Evolutionary conservation across 1,139 yeast species (phyloP), one percentile per base, ranked within the genome.

Genomic region (Sugiyamaella novakii): DNA sequence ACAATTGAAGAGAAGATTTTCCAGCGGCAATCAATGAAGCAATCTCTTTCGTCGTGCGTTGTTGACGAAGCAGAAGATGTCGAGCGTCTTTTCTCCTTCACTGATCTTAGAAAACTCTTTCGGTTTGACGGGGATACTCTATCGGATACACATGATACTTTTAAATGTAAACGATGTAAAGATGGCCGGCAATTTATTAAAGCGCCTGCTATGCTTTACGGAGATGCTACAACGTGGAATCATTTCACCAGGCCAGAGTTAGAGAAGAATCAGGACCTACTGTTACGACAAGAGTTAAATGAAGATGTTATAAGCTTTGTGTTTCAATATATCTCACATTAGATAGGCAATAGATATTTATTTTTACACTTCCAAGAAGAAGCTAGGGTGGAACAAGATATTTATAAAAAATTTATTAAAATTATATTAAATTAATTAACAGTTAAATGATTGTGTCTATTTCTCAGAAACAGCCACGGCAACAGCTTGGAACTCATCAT

Each of bases 151-250:
- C 99, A 92, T 62, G 96, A 87, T 56, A 87, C 96, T 0, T 92
- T 81, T 71, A 79, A 85, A 58, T 92, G 99, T 70, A 83, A 82
- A 64, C 75, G 98, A 57, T 92, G 99, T 67, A 66, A 68, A n/a
- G 75, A 75, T 11, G 84, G 81, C 0, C 81, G 80, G 33, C 98
- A 92, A 69, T 56, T 70, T 30, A 63, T 74, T 8, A 82, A 78
- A 58, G 78, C 97, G 0, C 81, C 85, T 0, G 96, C 96, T 0
- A 89, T 92, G 96, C 73, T 92, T 35, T 94, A 94, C 63, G 99
- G 99, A 56, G 99, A 94, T 68, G 87, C 98, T 0, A 92, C 97
- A 0, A 84, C 97, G 0, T 92, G 99, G 99, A 91, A 92, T 65
- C 99, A 92, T 69, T 76, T 87, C 54, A 78, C 83, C 51, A 87